Conservation (phyloP, 2,329 filamentous ascomycete genomes). For the Pseudohalonectria lignicola region DNA sequence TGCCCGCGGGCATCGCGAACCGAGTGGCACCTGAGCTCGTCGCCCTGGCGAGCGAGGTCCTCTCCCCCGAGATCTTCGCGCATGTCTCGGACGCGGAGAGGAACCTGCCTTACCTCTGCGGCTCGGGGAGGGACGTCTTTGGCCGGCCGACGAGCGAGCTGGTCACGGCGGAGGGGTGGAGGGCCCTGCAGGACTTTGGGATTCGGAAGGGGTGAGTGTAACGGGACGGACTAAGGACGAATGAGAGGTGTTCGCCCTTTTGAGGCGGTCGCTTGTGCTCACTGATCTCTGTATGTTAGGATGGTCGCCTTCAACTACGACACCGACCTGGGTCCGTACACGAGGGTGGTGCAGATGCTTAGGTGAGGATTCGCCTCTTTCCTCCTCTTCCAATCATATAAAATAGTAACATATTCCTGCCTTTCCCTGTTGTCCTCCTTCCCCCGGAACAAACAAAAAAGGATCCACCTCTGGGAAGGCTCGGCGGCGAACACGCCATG, state of each 20-base stretch:
- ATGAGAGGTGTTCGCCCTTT: not conserved
- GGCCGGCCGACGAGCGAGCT: slow-evolving; percentile 48
- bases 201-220: slow-evolving; percentile 35
- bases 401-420: too few species aligned
- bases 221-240: too few species aligned
- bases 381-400: not conserved
- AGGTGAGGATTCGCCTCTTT: slow-evolving; percentile 17
- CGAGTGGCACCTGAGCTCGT: slow-evolving; percentile 31
- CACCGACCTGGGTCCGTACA: slow-evolving; percentile 34
- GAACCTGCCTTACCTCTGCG: slow-evolving; percentile 49
- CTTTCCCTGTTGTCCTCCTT: too few species aligned
- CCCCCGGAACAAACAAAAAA: slow-evolving; percentile 7
- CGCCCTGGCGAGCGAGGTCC: slow-evolving; percentile 37
- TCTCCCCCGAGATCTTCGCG: slow-evolving; percentile 42
- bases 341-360: slow-evolving; percentile 48
- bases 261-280: too few species aligned
- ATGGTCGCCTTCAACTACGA: slow-evolving; percentile 52
- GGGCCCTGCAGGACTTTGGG: slow-evolving; percentile 46
- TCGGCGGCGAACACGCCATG: slow-evolving; percentile 53
- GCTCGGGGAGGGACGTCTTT: slow-evolving; percentile 48
- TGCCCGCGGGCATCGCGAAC: slow-evolving; percentile 27
- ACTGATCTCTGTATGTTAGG: too few species aligned
- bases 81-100: slow-evolving; percentile 54
- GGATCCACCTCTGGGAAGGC: slow-evolving; percentile 44
- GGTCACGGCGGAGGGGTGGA: slow-evolving; percentile 57